phyloP scores from a whole-genome alignment of 192 early-diverging fungal genomes.

The Kappamyces sp. region DNA sequence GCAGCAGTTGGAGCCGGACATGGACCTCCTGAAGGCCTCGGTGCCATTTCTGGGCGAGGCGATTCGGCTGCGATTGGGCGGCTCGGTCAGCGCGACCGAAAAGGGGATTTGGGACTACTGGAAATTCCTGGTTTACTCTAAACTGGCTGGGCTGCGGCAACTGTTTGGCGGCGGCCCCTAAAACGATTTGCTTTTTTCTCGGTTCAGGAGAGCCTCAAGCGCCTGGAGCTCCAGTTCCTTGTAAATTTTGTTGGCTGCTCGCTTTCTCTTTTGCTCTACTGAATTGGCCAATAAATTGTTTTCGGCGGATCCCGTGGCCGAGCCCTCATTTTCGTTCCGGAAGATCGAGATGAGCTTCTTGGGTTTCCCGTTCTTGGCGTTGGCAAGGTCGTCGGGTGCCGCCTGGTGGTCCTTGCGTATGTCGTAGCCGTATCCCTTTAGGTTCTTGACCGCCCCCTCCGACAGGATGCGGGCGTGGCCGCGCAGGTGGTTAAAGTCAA shows the following conservation, averaged over 20 bases:
- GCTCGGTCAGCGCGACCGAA: slow-evolving; percentile 5
- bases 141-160: too few relatives aligned
- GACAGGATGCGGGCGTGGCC: slow-evolving; percentile 32
- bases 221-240: neutral
- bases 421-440: slow-evolving; percentile 9
- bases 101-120: neutral
- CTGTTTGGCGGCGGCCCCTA: neutral
- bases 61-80: slow-evolving; percentile 2
- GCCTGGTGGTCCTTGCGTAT: neutral
- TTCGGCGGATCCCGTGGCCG: too few relatives aligned
- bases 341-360: neutral
- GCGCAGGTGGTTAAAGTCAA: slow-evolving; percentile 32
- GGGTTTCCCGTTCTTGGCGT: neutral
- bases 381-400: neutral
- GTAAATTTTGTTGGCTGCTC: neutral
- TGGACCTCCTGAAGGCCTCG: slow-evolving; percentile 73
- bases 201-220: neutral
- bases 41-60: slow-evolving; percentile 13
- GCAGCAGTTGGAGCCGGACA: slow-evolving; percentile 76
- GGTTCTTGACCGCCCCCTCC: slow-evolving; percentile 25
- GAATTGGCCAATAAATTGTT: too few relatives aligned
- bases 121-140: neutral
- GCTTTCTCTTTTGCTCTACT: too few relatives aligned
- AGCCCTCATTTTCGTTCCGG: too few relatives aligned
- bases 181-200: neutral